Evolutionary conservation across 495 filamentous ascomycete genomes (phyloP), one percentile per base, ranked within the genome.

Genomic region (Daldinia grandis): DNA sequence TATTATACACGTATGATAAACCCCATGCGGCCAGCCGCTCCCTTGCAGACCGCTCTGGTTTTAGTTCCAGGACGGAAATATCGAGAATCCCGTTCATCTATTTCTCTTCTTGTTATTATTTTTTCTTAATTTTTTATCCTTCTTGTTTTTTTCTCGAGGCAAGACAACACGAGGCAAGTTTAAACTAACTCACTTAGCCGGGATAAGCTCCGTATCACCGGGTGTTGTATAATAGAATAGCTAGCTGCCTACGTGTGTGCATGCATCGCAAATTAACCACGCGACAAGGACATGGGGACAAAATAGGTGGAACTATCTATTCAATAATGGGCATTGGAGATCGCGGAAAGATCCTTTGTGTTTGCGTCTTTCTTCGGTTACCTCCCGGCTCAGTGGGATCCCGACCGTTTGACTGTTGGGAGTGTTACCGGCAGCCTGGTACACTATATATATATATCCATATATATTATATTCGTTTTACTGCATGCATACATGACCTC

Each of bases 351-450:
- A 47, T 24, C 42, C 42, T 47, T 47, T 47, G 42, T 47, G 17
- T 47, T 10, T 47, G 42, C 9, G 9, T 47, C 17, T 47, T 24
- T 17, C 42, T 47, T 12, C 42, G 42, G 42, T 47, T 47, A 47
- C 19, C 42, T 47, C 42, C 42, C 42, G 42, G 42, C 21, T 24
- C 42, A 24, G 42, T 47, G 30, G 28, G 35, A 31, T 15, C 30
- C 51, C n/a, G 58, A 61, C 58, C 58, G 58, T 61, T 59, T 61
- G 40, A 61, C 58, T 61, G 42, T 49, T 61, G 58, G 27, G 9
- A 21, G 66, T 69, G 54, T 58, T 69, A 69, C 67, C 67, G 49
- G 47, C 19, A 24, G 58, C 27, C 2, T 40, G 50, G 67, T 42
- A 62, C n/a, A n/a, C n/a, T n/a, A n/a, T n/a, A n/a, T n/a, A n/a